Base-by-base conservation (phyloP, 164 flowering plant genomes). In the Nymphaea thermarum region DNA sequence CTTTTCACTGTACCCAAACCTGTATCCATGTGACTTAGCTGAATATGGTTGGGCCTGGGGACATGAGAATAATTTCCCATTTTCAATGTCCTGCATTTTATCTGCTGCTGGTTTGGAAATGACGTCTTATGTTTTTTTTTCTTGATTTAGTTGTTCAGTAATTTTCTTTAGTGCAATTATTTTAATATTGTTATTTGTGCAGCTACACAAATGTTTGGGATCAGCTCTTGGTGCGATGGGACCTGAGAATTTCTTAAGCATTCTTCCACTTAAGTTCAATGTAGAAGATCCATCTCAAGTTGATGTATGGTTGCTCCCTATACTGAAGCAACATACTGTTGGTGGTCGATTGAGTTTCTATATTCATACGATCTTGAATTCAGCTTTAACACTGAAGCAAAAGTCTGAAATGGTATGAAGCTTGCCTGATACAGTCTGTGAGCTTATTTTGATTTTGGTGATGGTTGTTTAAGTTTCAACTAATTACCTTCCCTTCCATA, bases 151-250 rank as follows among this genome's bases (percentile, higher is more conserved):
- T 4, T 7, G 55, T 47, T 5, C 60, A 18, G n/a, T 42, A 42
- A 45, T 59, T 10, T 25, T 60, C 6, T 11, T 67, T 4, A 15
- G 18, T 67, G n/a, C 42, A 17, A 41, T 66, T 36, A 10, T 43
- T 8, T 5, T 43, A 16, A 17, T 63, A 57, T 43, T 44, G 25
- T 45, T 3, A 17, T 73, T 43, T 43, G 43, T 68, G 66, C 87
- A 95, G 99, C 77, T 95, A 71, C 97, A 86, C 73, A 89, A 87
- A 66, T 92, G 99, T 72, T 70, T 92, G 69, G 98, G 99, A 67
- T 82, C 95, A 25, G 96, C 95, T 69, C 82, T 95, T 75, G 83
- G 82, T 67, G 97, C 98, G 16, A 80, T 95, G 88, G 96, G 98
- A 63, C 93, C 98, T 60, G 87, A 89, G 73, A 75, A 70, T 41